These are phyloP conservation scores for Didymosphaeria variabile DNA, from an alignment of 2,329 filamentous ascomycete species.

Conservation along the genomic window DNA sequence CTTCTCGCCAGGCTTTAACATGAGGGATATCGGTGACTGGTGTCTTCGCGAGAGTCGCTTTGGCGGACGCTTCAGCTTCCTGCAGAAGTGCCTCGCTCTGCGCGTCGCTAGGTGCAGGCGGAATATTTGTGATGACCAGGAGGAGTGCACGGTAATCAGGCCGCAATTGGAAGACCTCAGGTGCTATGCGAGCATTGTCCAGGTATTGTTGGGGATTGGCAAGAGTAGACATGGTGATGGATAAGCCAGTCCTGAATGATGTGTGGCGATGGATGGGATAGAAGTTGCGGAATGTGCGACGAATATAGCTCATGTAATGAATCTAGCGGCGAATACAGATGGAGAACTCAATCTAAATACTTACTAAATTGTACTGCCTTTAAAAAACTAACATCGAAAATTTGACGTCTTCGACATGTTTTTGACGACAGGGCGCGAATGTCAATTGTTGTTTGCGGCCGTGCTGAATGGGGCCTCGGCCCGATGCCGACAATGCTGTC, in stretches of 20 bases:
- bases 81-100: slow-evolving; percentile 40
- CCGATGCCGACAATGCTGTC: too few species aligned
- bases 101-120: slow-evolving; percentile 43
- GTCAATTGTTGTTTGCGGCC: background rate
- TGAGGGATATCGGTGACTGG: slow-evolving; percentile 45
- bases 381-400: background rate
- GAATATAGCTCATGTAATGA: background rate
- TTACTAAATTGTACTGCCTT: background rate
- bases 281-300: background rate
- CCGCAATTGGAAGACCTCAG: slow-evolving; percentile 45
- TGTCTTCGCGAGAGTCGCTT: slow-evolving; percentile 20
- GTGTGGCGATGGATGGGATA: background rate
- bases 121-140: slow-evolving; percentile 44
- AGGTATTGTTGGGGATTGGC: slow-evolving; percentile 7
- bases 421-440: background rate
- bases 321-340: background rate
- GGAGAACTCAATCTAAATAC: background rate
- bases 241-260: background rate
- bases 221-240: background rate
- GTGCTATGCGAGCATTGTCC: slow-evolving; percentile 4
- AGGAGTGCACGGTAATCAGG: slow-evolving; percentile 52
- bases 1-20: slow-evolving; percentile 50
- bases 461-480: background rate
- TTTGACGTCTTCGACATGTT: background rate
- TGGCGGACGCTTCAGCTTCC: slow-evolving; percentile 36